Conservation (phyloP, 108 stramenopile genomes). For the Discostella stelligeroides region DNA sequence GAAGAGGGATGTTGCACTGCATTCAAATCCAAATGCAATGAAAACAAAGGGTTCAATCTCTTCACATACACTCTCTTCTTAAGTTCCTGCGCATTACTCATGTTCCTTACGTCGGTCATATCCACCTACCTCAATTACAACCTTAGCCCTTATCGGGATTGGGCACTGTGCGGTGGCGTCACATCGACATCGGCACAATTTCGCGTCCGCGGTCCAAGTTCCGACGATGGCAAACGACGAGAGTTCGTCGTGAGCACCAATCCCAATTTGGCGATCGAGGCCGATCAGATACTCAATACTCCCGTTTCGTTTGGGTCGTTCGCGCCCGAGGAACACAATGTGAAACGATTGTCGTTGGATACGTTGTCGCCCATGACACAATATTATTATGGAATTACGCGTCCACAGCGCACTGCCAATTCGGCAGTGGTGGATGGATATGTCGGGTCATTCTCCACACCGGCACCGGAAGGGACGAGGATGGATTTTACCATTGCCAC, state of each 20-base stretch:
- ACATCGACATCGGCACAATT: slow-evolving; percentile 53
- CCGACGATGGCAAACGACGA: slow-evolving; percentile 27
- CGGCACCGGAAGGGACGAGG: slow-evolving; percentile 40
- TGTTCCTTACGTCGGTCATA: slow-evolving; percentile 43
- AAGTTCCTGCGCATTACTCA: slow-evolving; percentile 31
- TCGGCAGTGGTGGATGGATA: slow-evolving; percentile 38
- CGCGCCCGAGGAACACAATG: slow-evolving; percentile 19
- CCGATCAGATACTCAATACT: slow-evolving; percentile 31
- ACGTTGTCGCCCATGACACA: slow-evolving; percentile 24
- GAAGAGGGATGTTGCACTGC: not conserved
- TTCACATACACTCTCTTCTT: slow-evolving; percentile 36
- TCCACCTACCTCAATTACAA: slow-evolving; percentile 43
- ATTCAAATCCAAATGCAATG: slow-evolving; percentile 23
- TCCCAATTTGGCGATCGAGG: slow-evolving; percentile 33
- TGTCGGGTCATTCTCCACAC: slow-evolving; percentile 42
- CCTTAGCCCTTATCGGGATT: slow-evolving; percentile 30
- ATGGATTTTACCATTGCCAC: slow-evolving; percentile 59
- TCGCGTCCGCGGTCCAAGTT: slow-evolving; percentile 44
- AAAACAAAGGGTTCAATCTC: slow-evolving; percentile 35
- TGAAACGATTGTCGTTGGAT: slow-evolving; percentile 20
- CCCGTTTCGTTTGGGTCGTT: slow-evolving; percentile 40
- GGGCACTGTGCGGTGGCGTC: slow-evolving; percentile 54
- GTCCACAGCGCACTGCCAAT: slow-evolving; percentile 38
- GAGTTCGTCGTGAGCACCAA: slow-evolving; percentile 31
- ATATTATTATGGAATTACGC: slow-evolving; percentile 43